These are phyloP conservation scores for Cutaneotrichosporon dermatis DNA, from an alignment of 1,284 basidiomycete species.

Conservation along the genomic window DNA sequence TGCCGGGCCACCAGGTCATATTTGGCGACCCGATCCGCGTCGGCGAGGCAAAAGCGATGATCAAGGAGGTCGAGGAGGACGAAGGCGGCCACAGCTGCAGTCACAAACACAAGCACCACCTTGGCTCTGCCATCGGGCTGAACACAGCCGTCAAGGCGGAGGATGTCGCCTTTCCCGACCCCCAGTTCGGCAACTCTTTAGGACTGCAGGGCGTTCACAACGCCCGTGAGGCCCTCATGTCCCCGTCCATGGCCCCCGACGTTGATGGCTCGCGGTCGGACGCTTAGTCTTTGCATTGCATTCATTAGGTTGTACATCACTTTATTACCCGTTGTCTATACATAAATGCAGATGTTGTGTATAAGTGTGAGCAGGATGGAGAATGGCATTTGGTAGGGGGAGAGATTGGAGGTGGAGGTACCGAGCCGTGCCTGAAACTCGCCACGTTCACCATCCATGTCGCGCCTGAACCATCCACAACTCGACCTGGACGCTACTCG, in stretches of 20 bases:
- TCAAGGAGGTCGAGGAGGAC: constrained; percentile 1
- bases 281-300: constrained; percentile 4
- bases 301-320: not conserved
- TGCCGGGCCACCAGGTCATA: constrained; percentile 16
- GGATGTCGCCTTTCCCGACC: not conserved
- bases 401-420: constrained; percentile 3
- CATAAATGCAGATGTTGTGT: not conserved
- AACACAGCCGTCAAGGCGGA: not conserved
- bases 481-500: not conserved
- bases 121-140: not conserved
- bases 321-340: not conserved
- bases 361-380: not conserved
- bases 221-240: not conserved
- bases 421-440: constrained; percentile 4
- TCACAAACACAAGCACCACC: constrained; percentile 3
- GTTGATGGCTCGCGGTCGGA: constrained; percentile 19
- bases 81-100: not conserved
- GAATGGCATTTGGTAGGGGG: no score
- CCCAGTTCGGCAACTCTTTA: constrained; percentile 14
- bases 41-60: constrained; percentile 4
- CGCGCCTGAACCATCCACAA: not conserved
- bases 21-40: constrained; percentile 14
- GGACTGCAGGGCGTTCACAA: constrained; percentile 17
- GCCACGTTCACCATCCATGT: constrained; percentile 6
- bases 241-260: constrained; percentile 23